These are phyloP conservation scores for Sphagnum contortum DNA, from an alignment of 225 moss, liverwort and hornwort genomes.

Conservation along the genomic window DNA sequence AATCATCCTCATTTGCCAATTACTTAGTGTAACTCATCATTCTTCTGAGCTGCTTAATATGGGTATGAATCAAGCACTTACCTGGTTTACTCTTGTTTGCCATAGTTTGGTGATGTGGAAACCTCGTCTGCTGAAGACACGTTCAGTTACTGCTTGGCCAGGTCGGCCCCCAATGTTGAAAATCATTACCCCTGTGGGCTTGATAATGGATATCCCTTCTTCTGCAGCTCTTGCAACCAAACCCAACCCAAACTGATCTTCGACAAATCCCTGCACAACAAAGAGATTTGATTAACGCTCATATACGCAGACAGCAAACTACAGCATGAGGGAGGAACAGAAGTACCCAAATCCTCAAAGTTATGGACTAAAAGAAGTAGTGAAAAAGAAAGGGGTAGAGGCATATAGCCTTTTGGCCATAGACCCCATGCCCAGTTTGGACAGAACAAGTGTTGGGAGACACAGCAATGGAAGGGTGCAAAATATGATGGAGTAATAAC, in stretches of 20 bases:
- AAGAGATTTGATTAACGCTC: neutral
- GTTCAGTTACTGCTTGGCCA: slow-evolving; percentile 92
- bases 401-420: too few relatives aligned
- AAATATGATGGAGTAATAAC: too few relatives aligned
- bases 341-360: too few relatives aligned
- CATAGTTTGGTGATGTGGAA: slow-evolving; percentile 86
- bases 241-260: slow-evolving; percentile 97
- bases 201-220: slow-evolving; percentile 86
- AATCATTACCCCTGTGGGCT: slow-evolving; percentile 81
- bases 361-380: too few relatives aligned
- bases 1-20: too few relatives aligned
- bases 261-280: slow-evolving; percentile 78
- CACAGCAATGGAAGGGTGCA: too few relatives aligned
- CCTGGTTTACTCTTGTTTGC: slow-evolving; percentile 99
- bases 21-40: too few relatives aligned
- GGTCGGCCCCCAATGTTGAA: slow-evolving; percentile 99
- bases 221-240: slow-evolving; percentile 95
- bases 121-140: slow-evolving; percentile 81
- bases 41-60: too few relatives aligned
- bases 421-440: too few relatives aligned
- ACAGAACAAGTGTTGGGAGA: too few relatives aligned
- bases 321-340: too few relatives aligned
- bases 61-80: slow-evolving; percentile 1
- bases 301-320: neutral
- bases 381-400: too few relatives aligned